Evolutionary conservation across 2,329 filamentous ascomycete species (phyloP), one percentile per base, ranked within the genome.

Genomic region (Chaetothyriales sp.): DNA sequence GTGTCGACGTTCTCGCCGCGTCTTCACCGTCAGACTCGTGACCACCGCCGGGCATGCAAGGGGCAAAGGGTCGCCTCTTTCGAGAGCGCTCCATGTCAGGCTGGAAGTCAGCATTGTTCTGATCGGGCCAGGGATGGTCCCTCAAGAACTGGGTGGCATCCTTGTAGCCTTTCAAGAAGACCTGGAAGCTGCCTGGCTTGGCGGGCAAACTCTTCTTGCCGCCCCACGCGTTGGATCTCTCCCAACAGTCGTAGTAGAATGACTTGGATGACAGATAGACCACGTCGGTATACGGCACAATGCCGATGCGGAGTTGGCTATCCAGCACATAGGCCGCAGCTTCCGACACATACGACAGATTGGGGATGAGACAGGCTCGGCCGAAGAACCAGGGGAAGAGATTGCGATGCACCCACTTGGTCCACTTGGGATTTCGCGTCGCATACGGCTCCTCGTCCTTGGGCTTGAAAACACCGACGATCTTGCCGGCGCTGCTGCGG

Each of bases 401-500:
- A 66, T 98, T 98, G 58, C 92, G 78, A 68, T 98, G 92, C 72
- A 98, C 89, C 92, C 92, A 98, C 70, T 98, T 98, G 61, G 94
- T 97, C 90, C 90, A 97, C 67, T 98, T 98, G 5, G 92, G 92
- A 65, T 98, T 98, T 60, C 88, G 85, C 29, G 87, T 92, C 1
- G 92, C 92, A 65, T 95, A 98, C 0, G 92, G 92, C 68, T 98
- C 94, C 70, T 98, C 92, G 62, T 98, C 92, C 70, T 98, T 98
- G 44, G 92, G 92, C 68, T 98, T 98, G 72, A 98, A 98, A 4
- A 98, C 92, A 37, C 89, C 92, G 3, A 98, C 88, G 15, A 95
- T 87, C 71, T 94, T 95, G 49, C 92, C 92, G 52, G 90, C 84
- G 1, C 80, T 80, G 62, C 95, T 94, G 54, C 89, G 79, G 22